phyloP scores from a whole-genome alignment of 106 monocot genomes.

The Dioscorea zingiberensis region DNA sequence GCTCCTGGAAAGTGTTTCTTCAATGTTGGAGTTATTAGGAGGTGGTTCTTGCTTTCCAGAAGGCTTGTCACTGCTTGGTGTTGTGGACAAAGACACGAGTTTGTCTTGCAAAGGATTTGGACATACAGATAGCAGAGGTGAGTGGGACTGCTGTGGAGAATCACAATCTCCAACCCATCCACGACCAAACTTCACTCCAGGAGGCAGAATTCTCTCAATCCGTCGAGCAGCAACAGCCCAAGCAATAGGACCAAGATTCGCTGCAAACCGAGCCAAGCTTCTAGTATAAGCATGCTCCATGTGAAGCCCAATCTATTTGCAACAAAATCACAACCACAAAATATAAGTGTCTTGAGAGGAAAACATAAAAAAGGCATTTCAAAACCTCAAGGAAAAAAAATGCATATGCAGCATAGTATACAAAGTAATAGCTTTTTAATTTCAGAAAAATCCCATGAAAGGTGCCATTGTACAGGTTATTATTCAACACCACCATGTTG shows the following conservation, averaged over 20 bases:
- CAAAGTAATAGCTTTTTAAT: too few species aligned
- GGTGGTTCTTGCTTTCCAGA: slow-evolving; percentile 13
- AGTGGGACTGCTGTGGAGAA: slow-evolving; percentile 23
- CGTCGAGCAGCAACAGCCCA: slow-evolving; percentile 63
- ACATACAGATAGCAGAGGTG: slow-evolving; percentile 10
- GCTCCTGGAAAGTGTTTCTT: slow-evolving; percentile 4
- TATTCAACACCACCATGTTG: too few species aligned
- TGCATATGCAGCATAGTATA: too few species aligned
- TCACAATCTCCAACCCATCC: slow-evolving; percentile 83
- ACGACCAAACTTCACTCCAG: slow-evolving; percentile 68
- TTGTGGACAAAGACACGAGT: not conserved
- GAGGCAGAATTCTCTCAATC: slow-evolving; percentile 66
- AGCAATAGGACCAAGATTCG: slow-evolving; percentile 63
- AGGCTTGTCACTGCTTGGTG: slow-evolving; percentile 6
- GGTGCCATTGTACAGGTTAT: too few species aligned
- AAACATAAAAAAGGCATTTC: too few species aligned
- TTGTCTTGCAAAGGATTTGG: slow-evolving; percentile 3
- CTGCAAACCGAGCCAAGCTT: slow-evolving; percentile 88
- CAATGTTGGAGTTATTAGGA: not conserved
- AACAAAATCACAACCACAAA: not conserved
- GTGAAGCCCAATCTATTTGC: slow-evolving; percentile 72
- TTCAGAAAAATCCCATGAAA: too few species aligned
- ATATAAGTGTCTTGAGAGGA: too few species aligned
- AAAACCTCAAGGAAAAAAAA: too few species aligned
- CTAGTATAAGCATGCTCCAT: slow-evolving; percentile 76